A percentile compares a stretch with the other conserved stretches of the same genome.
Conservation (phyloP, 768 basidiomycete species). For the Daedaleopsis sinensis region DNA sequence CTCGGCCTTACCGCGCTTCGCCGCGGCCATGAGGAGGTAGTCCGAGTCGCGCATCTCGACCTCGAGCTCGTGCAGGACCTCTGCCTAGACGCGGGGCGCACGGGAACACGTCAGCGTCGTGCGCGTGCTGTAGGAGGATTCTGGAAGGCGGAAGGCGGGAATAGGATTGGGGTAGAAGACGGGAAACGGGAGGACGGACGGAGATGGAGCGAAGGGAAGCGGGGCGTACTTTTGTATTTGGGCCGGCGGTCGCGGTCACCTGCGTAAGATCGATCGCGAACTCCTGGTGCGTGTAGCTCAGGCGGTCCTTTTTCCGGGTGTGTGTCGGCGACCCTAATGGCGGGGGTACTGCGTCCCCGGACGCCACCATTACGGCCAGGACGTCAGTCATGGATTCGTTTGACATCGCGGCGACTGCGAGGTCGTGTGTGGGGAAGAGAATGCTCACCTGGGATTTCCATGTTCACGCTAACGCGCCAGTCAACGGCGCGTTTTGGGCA, state of each 20-base stretch:
- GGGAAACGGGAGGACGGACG: no score
- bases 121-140: neutral
- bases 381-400: neutral
- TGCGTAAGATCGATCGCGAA: conserved; percentile 94
- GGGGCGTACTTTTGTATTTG: conserved; percentile 52
- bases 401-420: neutral
- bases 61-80: conserved; percentile 85
- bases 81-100: conserved; percentile 41
- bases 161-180: neutral
- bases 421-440: neutral
- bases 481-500: conserved; percentile 83
- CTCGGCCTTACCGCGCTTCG: conserved; percentile 64
- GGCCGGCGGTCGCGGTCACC: conserved; percentile 62
- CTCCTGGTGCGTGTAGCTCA: conserved; percentile 93
- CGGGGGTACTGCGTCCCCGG: conserved; percentile 51
- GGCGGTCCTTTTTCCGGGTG: conserved; percentile 82
- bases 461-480: conserved; percentile 90
- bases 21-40: conserved; percentile 70
- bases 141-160: neutral
- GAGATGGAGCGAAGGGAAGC: neutral
- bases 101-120: neutral
- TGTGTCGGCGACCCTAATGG: conserved; percentile 64
- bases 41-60: conserved; percentile 80
- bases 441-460: conserved; percentile 83
- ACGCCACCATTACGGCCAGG: neutral